Evolutionary conservation across 306 rosid genomes (phyloP).

Genomic region (Calophaca sinica): DNA sequence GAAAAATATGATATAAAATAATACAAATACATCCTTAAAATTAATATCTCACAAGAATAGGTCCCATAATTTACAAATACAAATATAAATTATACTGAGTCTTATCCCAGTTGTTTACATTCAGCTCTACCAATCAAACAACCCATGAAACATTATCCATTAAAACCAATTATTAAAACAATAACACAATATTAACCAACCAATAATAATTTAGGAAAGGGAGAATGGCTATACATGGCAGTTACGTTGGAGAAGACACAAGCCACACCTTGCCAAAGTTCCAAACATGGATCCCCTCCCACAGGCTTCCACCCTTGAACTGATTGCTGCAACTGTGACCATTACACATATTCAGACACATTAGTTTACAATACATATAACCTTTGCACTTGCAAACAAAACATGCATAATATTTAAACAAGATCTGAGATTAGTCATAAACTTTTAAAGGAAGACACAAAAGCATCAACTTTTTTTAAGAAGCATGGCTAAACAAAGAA

Average conservation of each 20-base stretch:
- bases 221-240: conserved; percentile 57
- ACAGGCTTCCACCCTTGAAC: conserved; percentile 76
- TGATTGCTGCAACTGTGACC: conserved; percentile 72
- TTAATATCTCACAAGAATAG: too few species aligned
- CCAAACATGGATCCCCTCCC: conserved; percentile 93
- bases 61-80: too few species aligned
- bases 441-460: not conserved
- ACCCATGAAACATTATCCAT: conserved; percentile 39
- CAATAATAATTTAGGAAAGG: conserved; percentile 5
- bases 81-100: conserved; percentile 36
- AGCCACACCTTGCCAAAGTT: conserved; percentile 78
- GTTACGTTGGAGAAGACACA: conserved; percentile 89
- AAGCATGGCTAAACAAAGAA: not conserved
- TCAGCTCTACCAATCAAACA: conserved; percentile 42
- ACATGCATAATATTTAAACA: conserved; percentile 30
- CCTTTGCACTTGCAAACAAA: conserved; percentile 9
- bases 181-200: not conserved
- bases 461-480: conserved; percentile 14
- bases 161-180: conserved; percentile 28
- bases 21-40: too few species aligned
- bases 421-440: conserved; percentile 16
- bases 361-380: conserved; percentile 1
- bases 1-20: too few species aligned
- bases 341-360: conserved; percentile 20
- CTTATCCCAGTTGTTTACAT: conserved; percentile 4